phyloP scores from a whole-genome alignment of 1,284 basidiomycete species.

The Leccinum pachyderme region DNA sequence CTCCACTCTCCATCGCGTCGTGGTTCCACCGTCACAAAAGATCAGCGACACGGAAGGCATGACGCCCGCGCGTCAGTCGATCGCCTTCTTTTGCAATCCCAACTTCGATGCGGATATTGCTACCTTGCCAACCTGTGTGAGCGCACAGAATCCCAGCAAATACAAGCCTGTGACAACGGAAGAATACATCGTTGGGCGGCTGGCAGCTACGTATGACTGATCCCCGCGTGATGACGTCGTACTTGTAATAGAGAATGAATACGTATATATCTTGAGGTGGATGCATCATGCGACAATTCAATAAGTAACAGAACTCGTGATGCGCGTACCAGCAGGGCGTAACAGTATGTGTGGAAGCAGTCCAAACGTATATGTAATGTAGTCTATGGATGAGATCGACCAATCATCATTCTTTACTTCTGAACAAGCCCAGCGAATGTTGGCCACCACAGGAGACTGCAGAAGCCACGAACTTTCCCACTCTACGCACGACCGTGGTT shows the following conservation, averaged over 20 bases:
- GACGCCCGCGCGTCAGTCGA: constrained; percentile 71
- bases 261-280: constrained; percentile 7
- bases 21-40: constrained; percentile 60
- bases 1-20: constrained; percentile 81
- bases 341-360: constrained; percentile 13
- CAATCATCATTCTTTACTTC: constrained; percentile 44
- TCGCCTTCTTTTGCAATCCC: constrained; percentile 88
- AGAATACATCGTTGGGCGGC: constrained; percentile 73
- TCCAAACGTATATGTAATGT: constrained; percentile 22
- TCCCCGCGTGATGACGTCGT: background rate
- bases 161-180: constrained; percentile 71
- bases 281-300: constrained; percentile 25
- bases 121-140: constrained; percentile 71
- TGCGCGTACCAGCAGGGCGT: constrained; percentile 14
- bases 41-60: constrained; percentile 49
- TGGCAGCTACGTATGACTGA: constrained; percentile 55
- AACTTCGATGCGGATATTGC: constrained; percentile 68
- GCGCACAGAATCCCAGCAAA: constrained; percentile 45
- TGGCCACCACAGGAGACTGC: constrained; percentile 69
- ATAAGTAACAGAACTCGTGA: constrained; percentile 25
- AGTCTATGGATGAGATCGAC: constrained; percentile 7
- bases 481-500: constrained; percentile 61
- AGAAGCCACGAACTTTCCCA: constrained; percentile 63
- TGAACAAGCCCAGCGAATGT: constrained; percentile 67
- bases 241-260: constrained; percentile 5